Base-by-base conservation (phyloP, 2,329 filamentous ascomycete species). In the Sarocladium kiliense region DNA sequence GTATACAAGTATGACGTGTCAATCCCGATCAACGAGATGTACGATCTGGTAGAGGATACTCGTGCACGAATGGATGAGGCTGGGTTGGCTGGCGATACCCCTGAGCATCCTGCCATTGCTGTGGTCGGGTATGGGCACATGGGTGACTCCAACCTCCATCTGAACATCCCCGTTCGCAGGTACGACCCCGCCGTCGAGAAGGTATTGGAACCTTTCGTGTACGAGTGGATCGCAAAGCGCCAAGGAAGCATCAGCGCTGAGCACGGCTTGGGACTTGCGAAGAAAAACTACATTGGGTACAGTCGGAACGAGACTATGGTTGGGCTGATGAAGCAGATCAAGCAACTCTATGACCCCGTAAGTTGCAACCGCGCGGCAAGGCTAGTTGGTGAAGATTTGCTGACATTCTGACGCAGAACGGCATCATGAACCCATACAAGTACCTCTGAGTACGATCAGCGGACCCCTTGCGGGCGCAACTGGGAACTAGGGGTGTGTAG, bases 1-100 rank as follows among this genome's bases (percentile, higher is more conserved):
- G 92, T 94, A 9, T 99, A 99, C 81, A 99, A 99, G 75, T 99
- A 99, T 70, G 94, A 99, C 67, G 80, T 99, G 30, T 97, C 94
- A 6, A 96, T 99, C 61, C 94, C 94, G 1, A 80, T 99, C 26
- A 73, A 82, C 12, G 87, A 96, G 62, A 84, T 99, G 65, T 99
- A 99, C 74, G 77, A 82, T 62, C 78, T 99, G 27, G 94, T 99
- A 27, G 89, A 94, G 61, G 94, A 97, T 63, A 88, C 86, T 21
- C 82, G 87, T 59, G 84, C 82, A 54, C 85, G 86, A 54, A 80
- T 99, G 61, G 78, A 80, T 1, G 79, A 85, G 54, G 86, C 86
- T 30, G 91, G 91, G 1, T 79, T 97, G 2, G 78, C 96, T 39
- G 88, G 90, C 54, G 86, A 90, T 44, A 84, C 86, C 5, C 84